A percentile compares a stretch with the other conserved stretches of the same genome.
Evolutionary conservation across 2,329 filamentous ascomycete species (phyloP).

Genomic region (Septoria linicola): DNA sequence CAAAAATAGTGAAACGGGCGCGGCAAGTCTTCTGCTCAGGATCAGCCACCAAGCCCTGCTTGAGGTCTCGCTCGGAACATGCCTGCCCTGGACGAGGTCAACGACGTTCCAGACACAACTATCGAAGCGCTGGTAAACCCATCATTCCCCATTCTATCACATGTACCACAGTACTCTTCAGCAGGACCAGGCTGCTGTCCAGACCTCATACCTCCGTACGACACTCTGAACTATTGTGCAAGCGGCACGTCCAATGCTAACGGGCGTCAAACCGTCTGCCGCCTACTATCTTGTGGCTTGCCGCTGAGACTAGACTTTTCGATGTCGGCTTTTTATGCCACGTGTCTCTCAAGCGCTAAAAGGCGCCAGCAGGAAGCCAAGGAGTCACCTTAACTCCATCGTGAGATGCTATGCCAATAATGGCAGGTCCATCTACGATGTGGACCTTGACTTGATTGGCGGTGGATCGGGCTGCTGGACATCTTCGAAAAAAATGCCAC

Average conservation of each 20-base stretch:
- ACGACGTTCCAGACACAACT: no score
- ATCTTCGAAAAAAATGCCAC: conserved; percentile 1
- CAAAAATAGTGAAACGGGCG: conserved; percentile 26
- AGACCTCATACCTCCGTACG: no score
- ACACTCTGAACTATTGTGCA: no score
- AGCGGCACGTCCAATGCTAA: no score
- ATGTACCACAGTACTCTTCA: not conserved
- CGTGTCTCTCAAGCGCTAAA: conserved; percentile 5
- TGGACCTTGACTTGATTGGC: conserved; percentile 4
- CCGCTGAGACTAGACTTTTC: conserved; percentile 5
- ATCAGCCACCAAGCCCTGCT: conserved; percentile 8
- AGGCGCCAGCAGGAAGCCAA: conserved; percentile 12
- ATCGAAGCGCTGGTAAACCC: no score
- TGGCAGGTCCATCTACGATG: conserved; percentile 9
- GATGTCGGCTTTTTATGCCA: conserved; percentile 16
- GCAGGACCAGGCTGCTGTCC: not conserved
- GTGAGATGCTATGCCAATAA: conserved; percentile 6
- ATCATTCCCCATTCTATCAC: not conserved
- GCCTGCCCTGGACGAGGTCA: not conserved
- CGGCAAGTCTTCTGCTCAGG: conserved; percentile 15
- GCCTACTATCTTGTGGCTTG: conserved; percentile 5
- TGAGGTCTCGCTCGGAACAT: not conserved
- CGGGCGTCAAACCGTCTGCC: not conserved
- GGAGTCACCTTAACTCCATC: not conserved
- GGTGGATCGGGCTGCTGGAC: conserved; percentile 6